phyloP scores from a whole-genome alignment of 2,329 filamentous ascomycete species.

The Penicillium sp. region DNA sequence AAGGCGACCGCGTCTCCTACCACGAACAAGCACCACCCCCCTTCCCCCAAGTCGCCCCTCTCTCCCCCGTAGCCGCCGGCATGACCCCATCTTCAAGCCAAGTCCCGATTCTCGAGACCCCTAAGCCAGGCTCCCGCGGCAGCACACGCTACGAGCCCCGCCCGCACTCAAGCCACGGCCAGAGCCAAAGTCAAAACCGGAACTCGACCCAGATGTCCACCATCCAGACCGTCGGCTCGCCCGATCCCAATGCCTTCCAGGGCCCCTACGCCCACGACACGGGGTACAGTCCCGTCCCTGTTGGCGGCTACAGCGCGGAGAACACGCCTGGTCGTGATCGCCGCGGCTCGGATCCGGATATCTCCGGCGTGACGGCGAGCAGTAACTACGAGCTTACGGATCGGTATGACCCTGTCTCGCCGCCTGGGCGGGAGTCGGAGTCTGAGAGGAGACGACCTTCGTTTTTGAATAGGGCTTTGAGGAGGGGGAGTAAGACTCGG shows the following conservation, averaged over 20 bases:
- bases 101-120: conserved; percentile 28
- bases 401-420: conserved; percentile 69
- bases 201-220: conserved; percentile 1
- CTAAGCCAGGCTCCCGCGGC: conserved; percentile 21
- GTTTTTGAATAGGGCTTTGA: conserved; percentile 4
- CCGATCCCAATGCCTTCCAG: conserved; percentile 16
- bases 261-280: conserved; percentile 14
- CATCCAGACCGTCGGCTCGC: conserved; percentile 15
- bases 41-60: conserved; percentile 10
- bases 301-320: neutral
- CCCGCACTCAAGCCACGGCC: conserved; percentile 10
- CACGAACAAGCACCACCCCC: conserved; percentile 5
- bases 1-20: conserved; percentile 21
- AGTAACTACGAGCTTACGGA: conserved; percentile 19
- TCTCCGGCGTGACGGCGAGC: conserved; percentile 55
- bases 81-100: conserved; percentile 23
- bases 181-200: neutral
- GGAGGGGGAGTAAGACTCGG: conserved; percentile 6
- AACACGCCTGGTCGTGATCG: conserved; percentile 65
- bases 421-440: conserved; percentile 37
- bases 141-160: conserved; percentile 22
- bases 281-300: conserved; percentile 17
- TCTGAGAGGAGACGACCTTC: conserved; percentile 4
- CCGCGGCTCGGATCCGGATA: conserved; percentile 55
- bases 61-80: conserved; percentile 18